phyloP scores from a whole-genome alignment of 306 rosid genomes.

The Trichosanthes cucumerina region DNA sequence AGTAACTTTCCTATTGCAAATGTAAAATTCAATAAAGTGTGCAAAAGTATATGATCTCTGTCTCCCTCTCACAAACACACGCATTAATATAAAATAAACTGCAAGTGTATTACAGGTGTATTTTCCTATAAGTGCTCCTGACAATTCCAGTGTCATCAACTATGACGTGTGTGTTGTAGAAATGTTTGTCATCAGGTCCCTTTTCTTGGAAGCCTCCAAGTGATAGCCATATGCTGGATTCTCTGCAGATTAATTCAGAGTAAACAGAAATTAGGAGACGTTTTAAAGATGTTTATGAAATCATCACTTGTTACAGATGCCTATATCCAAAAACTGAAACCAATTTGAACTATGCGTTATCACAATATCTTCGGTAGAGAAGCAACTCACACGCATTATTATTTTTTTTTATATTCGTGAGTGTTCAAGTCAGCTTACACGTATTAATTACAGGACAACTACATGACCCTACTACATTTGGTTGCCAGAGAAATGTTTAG shows the following conservation, averaged over 20 bases:
- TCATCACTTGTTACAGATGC: not conserved
- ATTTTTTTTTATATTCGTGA: too few relatives aligned
- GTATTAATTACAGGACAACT: too few relatives aligned
- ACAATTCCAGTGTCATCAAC: conserved; percentile 78
- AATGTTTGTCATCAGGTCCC: conserved; percentile 64
- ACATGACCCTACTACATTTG: too few relatives aligned
- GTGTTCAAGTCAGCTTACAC: too few relatives aligned
- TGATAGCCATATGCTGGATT: conserved; percentile 86
- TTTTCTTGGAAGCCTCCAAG: conserved; percentile 95
- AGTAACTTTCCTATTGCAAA: not conserved
- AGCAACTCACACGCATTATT: not conserved
- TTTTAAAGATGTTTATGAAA: not conserved
- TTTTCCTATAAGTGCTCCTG: conserved; percentile 62
- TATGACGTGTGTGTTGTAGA: conserved; percentile 71
- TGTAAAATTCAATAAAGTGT: not conserved
- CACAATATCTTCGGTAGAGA: not conserved
- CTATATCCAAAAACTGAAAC: not conserved
- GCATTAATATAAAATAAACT: not conserved
- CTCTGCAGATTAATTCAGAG: conserved; percentile 38
- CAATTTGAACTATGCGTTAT: not conserved
- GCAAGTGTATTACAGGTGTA: conserved; percentile 55
- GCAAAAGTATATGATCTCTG: not conserved
- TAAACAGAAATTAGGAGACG: not conserved
- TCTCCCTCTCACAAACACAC: not conserved
- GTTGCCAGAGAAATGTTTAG: too few relatives aligned